Base-by-base conservation (phyloP, 352 stramenopile species). In the Phytopythium montanum region DNA sequence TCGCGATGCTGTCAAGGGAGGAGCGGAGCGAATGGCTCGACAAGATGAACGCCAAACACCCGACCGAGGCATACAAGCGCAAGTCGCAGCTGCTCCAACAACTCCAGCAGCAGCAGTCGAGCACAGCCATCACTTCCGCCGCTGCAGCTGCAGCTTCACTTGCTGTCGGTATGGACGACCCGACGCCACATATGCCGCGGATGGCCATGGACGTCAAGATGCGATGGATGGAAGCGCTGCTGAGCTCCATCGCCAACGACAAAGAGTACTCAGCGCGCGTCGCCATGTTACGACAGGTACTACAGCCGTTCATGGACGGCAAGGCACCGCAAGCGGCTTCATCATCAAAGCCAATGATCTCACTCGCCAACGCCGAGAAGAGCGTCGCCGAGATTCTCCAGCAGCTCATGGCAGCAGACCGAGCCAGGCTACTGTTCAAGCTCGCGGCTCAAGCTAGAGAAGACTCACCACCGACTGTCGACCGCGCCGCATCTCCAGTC, bases 181-280 rank as follows among this genome's bases (percentile, higher is more conserved):
- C 76, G 0, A 61, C 68, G 3, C 12, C 44, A 0, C 60, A 75
- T 14, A 34, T 89, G 1, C 4, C 62, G 2, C 42, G 57, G 31
- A 84, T 89, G 77, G 68, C 64, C 21, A 54, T 79, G 8, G 71
- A 88, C n/a, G 25, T 75, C 46, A 92, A 90, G 44, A 76, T 92
- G 52, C 61, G 64, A 7, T 90, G 81, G 81, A 56, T 90, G 33
- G 76, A 92, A 10, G 66, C 65, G 18, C 58, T 89, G 28, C 36
- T 90, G 31, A 59, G 75, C 0, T 61, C 56, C 2, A 59, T 90
- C 3, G 36, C 72, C 16, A 75, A 31, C 2, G 79, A 87, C 29
- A 67, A 68, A 1, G 78, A 86, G 33, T 68, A 60, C 10, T 85
- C 74, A 14, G 69, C 66, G 9, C 72, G 72, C n/a, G 69, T 80